These are phyloP conservation scores for Nigrospora osmanthi DNA, from an alignment of 2,329 filamentous ascomycete species.

Conservation along the genomic window DNA sequence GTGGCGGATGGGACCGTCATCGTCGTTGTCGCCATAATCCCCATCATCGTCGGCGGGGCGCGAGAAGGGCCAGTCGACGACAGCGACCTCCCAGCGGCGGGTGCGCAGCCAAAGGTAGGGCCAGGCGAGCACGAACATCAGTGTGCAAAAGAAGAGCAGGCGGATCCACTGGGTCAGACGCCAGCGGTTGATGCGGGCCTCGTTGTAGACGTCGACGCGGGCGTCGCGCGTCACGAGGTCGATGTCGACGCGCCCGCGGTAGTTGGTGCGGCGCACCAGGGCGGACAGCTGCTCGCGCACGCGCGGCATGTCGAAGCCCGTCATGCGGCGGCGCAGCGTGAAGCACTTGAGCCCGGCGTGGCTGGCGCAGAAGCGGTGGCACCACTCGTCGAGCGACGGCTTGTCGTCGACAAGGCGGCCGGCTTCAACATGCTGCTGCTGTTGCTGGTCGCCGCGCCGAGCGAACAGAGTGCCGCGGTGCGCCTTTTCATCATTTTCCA, in stretches of 20 bases:
- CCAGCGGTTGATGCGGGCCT: conserved; percentile 55
- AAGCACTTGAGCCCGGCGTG: conserved; percentile 50
- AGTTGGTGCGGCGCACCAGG: conserved; percentile 58
- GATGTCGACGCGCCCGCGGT: conserved; percentile 53
- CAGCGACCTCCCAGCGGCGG: conserved; percentile 56
- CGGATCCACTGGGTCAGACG: conserved; percentile 56
- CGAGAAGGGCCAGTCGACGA: conserved; percentile 53
- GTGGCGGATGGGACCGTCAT: no score
- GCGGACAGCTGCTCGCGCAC: conserved; percentile 43
- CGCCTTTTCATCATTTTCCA: conserved; percentile 50
- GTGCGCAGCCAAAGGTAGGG: conserved; percentile 62
- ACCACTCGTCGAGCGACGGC: conserved; percentile 52
- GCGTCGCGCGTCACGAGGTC: conserved; percentile 50
- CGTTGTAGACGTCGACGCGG: conserved; percentile 56
- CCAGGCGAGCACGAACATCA: conserved; percentile 65
- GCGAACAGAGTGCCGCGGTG: conserved; percentile 57
- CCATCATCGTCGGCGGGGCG: conserved; percentile 10
- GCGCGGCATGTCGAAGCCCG: conserved; percentile 51
- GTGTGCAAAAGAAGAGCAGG: conserved; percentile 57
- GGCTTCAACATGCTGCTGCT: conserved; percentile 35
- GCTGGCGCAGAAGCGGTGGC: conserved; percentile 56
- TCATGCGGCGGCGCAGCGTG: conserved; percentile 40
- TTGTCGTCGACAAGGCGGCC: conserved; percentile 19
- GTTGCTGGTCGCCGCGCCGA: conserved; percentile 18
- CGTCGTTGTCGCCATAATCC: no score